phyloP scores from a whole-genome alignment of 108 stramenopile genomes.

The Schizochytrium sp. region DNA sequence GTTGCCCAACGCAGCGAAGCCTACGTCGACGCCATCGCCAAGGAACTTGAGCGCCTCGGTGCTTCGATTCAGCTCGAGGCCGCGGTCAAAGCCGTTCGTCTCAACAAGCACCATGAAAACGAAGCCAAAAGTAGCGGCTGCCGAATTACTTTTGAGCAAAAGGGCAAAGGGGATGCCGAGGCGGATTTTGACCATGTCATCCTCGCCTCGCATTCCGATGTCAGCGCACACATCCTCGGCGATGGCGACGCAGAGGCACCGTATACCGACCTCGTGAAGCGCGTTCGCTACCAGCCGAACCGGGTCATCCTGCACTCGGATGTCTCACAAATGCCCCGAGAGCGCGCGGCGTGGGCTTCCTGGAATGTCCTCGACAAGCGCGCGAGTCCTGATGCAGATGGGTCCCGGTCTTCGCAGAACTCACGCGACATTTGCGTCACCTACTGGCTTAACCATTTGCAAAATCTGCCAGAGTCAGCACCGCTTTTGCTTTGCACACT shows the following conservation, averaged over 20 bases:
- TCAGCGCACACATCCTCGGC: conserved; percentile 52
- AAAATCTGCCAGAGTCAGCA: conserved; percentile 48
- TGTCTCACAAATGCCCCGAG: conserved; percentile 69
- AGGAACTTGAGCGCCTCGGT: conserved; percentile 33
- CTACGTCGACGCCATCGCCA: conserved; percentile 65
- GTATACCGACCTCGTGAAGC: conserved; percentile 17
- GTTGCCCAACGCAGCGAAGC: conserved; percentile 57
- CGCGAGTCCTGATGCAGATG: not conserved
- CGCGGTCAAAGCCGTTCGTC: conserved; percentile 42
- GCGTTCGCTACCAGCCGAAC: conserved; percentile 65
- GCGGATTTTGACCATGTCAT: conserved; percentile 67
- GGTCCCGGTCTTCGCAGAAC: not conserved
- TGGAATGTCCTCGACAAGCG: conserved; percentile 84
- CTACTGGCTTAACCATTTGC: conserved; percentile 88
- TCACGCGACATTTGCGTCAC: conserved; percentile 59
- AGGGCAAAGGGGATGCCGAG: conserved; percentile 22
- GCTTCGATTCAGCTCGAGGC: conserved; percentile 50
- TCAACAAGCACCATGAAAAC: not conserved
- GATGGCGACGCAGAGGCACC: conserved; percentile 32
- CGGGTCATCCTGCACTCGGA: conserved; percentile 84
- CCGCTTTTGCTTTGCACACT: conserved; percentile 79
- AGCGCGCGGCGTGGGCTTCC: conserved; percentile 69
- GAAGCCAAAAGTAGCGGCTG: not conserved
- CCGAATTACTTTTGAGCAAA: not conserved
- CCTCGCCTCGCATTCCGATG: conserved; percentile 82